Conservation (phyloP, 176 grass and related monocot genomes). For the Saccharum officinarum region DNA sequence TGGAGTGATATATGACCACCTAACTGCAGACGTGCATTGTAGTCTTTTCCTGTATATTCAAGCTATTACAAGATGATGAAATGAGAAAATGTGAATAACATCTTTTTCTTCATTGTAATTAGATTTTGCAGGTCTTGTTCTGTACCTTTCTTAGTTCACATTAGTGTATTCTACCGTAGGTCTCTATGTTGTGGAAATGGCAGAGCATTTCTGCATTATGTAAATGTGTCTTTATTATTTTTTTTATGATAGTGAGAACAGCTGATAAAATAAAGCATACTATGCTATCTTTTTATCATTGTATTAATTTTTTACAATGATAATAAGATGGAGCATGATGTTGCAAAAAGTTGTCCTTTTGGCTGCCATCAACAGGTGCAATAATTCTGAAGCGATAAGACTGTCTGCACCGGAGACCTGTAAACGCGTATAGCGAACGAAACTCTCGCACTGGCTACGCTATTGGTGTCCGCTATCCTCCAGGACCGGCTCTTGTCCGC, state of each 20-base stretch:
- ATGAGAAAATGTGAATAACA: slow-evolving; percentile 76
- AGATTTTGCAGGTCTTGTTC: slow-evolving; percentile 62
- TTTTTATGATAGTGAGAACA: slow-evolving; percentile 59
- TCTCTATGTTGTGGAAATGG: slow-evolving; percentile 46
- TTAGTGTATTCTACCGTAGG: slow-evolving; percentile 49
- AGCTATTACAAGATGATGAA: slow-evolving; percentile 43
- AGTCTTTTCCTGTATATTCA: slow-evolving; percentile 56
- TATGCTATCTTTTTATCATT: slow-evolving; percentile 24
- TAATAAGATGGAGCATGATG: slow-evolving; percentile 30
- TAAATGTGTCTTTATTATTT: slow-evolving; percentile 73
- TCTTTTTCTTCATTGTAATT: slow-evolving; percentile 75
- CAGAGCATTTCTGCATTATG: slow-evolving; percentile 52
- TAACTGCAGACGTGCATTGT: slow-evolving; percentile 38
- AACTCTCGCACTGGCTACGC: too few relatives aligned
- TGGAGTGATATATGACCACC: slow-evolving; percentile 87
- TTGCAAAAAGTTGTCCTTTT: neutral
- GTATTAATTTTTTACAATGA: slow-evolving; percentile 24
- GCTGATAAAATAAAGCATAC: slow-evolving; percentile 67
- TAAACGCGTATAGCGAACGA: too few relatives aligned
- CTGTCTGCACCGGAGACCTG: too few relatives aligned
- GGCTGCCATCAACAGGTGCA: neutral
- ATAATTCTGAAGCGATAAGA: neutral
- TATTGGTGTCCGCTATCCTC: too few relatives aligned
- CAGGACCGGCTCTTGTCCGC: too few relatives aligned
- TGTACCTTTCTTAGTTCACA: slow-evolving; percentile 38